phyloP scores from a whole-genome alignment of 1,139 yeast species.

The Scheffersomyces insectosa region DNA sequence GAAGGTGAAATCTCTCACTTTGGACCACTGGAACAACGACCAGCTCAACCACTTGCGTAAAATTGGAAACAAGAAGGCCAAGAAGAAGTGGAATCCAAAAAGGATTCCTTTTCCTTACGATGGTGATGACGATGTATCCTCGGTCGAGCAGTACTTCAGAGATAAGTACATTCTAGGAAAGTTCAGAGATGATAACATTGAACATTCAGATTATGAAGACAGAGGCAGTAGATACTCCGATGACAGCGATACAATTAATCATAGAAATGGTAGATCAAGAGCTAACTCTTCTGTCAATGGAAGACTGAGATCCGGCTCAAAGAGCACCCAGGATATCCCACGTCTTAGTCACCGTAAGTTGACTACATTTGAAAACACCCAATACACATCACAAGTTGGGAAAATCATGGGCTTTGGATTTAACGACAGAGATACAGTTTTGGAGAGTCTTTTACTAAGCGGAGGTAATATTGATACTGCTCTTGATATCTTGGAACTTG shows the following conservation, averaged over 20 bases:
- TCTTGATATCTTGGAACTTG: slow-evolving; percentile 46
- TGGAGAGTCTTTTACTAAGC: slow-evolving; percentile 51
- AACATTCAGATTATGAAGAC: slow-evolving; percentile 25
- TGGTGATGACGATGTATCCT: slow-evolving; percentile 53
- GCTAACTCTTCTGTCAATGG: slow-evolving; percentile 2
- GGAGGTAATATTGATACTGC: slow-evolving; percentile 53
- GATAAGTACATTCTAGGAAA: slow-evolving; percentile 52
- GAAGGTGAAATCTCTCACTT: slow-evolving; percentile 74
- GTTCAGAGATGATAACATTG: slow-evolving; percentile 39
- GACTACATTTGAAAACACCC: slow-evolving; percentile 43
- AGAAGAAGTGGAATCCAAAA: slow-evolving; percentile 62
- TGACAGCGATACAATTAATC: slow-evolving; percentile 9
- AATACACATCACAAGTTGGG: slow-evolving; percentile 38
- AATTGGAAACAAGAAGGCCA: slow-evolving; percentile 68
- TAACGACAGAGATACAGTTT: slow-evolving; percentile 44
- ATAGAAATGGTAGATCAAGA: slow-evolving; percentile 1
- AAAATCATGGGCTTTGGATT: slow-evolving; percentile 49
- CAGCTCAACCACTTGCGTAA: slow-evolving; percentile 58
- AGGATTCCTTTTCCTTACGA: slow-evolving; percentile 70
- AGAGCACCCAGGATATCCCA: slow-evolving; percentile 23
- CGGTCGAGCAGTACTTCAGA: slow-evolving; percentile 51
- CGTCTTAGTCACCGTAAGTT: slow-evolving; percentile 42
- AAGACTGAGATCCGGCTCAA: slow-evolving; percentile 18
- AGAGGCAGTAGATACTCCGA: slow-evolving; percentile 16
- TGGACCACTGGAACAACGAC: slow-evolving; percentile 73